phyloP scores from a whole-genome alignment of 345 rosid species.

The Punica granatum region DNA sequence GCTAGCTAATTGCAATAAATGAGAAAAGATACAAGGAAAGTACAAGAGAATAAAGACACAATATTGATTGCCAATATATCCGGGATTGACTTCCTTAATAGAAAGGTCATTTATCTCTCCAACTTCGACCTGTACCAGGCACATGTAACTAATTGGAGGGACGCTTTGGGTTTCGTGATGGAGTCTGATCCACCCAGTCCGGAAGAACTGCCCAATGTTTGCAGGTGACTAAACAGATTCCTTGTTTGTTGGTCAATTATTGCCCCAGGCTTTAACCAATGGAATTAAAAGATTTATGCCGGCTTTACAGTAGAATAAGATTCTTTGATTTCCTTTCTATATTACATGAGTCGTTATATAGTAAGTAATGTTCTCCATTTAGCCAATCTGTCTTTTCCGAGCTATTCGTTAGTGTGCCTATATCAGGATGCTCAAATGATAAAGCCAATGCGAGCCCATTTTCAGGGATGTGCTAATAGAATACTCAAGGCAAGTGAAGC shows the following conservation, averaged over 20 bases:
- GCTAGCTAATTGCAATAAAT: too few species aligned
- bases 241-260: background rate
- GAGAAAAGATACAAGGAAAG: too few species aligned
- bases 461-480: slow-evolving; percentile 15
- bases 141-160: slow-evolving; percentile 38
- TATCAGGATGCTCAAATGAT: background rate
- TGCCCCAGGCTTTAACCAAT: too few species aligned
- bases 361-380: too few species aligned
- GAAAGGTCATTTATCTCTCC: slow-evolving; percentile 5
- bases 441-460: slow-evolving; percentile 16
- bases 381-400: too few species aligned
- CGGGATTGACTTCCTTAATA: too few species aligned
- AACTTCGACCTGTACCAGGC: slow-evolving; percentile 19
- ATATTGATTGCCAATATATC: too few species aligned
- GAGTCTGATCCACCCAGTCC: slow-evolving; percentile 24
- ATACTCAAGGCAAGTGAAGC: slow-evolving; percentile 18
- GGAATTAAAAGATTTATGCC: too few species aligned
- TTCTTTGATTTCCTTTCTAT: too few species aligned
- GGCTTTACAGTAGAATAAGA: background rate
- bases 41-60: too few species aligned
- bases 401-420: too few species aligned
- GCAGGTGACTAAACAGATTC: background rate
- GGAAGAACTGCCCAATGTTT: slow-evolving; percentile 12
- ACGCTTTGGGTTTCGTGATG: slow-evolving; percentile 18
- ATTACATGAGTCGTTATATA: too few species aligned